Conservation (phyloP, 2,329 filamentous ascomycete species). For the Escovopsis sp. region DNA sequence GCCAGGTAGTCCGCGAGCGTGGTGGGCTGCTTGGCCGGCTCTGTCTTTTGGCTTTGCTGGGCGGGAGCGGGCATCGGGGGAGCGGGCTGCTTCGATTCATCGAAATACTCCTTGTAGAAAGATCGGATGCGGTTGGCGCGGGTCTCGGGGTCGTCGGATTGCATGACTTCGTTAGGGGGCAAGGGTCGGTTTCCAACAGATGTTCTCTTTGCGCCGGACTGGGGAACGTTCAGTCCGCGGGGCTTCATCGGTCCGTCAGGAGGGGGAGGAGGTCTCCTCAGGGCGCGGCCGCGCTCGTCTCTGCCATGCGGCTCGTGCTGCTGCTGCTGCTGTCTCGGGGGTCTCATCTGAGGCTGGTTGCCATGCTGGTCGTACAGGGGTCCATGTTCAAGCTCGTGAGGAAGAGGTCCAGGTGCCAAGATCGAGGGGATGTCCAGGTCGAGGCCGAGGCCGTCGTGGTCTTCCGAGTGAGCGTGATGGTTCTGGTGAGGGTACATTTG, state of each 20-base stretch:
- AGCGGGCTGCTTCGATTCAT: constrained; percentile 51
- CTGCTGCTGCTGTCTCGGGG: constrained; percentile 17
- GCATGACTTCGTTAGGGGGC: constrained; percentile 65
- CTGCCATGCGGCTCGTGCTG: constrained; percentile 18
- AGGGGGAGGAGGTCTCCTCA: constrained; percentile 11
- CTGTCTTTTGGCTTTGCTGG: constrained; percentile 15
- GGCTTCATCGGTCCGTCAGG: constrained; percentile 8
- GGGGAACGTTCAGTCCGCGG: constrained; percentile 36
- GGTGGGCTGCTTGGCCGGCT: constrained; percentile 3
- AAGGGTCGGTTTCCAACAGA: constrained; percentile 69
- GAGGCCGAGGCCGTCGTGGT: constrained; percentile 19
- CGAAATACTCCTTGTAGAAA: constrained; percentile 99
- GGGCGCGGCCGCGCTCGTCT: constrained; percentile 21
- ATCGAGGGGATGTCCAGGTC: constrained; percentile 22
- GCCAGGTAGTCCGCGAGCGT: constrained; percentile 46
- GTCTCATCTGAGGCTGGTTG: constrained; percentile 14
- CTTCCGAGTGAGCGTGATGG: constrained; percentile 12
- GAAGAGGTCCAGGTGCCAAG: constrained; percentile 9
- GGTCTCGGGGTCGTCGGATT: constrained; percentile 80
- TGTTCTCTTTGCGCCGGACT: constrained; percentile 40
- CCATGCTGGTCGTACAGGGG: constrained; percentile 6
- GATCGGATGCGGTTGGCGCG: constrained; percentile 93
- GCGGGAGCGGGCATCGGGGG: constrained; percentile 25
- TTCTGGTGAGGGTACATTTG: constrained; percentile 9
- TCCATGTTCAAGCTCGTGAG: constrained; percentile 8